A percentile compares a stretch with the other conserved stretches of the same genome.
Conservation (phyloP, 129 eudicot genomes). For the Gnaphalium uliginosum region DNA sequence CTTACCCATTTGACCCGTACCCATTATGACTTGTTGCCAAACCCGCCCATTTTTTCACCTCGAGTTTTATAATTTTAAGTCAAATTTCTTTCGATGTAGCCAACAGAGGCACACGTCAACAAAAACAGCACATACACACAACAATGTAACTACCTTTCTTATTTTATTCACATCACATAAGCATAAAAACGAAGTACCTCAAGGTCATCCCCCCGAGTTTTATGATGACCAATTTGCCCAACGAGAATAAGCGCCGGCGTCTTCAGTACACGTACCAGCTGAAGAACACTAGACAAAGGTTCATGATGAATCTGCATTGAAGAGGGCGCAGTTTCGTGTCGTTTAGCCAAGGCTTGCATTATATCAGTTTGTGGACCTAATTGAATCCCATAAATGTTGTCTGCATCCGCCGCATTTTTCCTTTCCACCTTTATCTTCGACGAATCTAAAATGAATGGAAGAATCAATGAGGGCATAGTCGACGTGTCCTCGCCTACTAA, state of each 20-base stretch:
- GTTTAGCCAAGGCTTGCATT: constrained; percentile 39
- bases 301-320: constrained; percentile 63
- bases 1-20: background rate
- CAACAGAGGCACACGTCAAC: background rate
- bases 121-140: background rate
- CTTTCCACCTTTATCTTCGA: constrained; percentile 64
- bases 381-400: constrained; percentile 48
- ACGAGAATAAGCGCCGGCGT: constrained; percentile 55
- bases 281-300: constrained; percentile 56
- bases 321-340: constrained; percentile 53
- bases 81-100: background rate
- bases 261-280: constrained; percentile 54
- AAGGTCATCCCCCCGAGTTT: constrained; percentile 42
- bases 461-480: constrained; percentile 49
- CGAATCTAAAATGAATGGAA: constrained; percentile 60
- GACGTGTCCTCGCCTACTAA: constrained; percentile 46
- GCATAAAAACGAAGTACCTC: constrained; percentile 46
- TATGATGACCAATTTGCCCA: constrained; percentile 46
- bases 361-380: constrained; percentile 60
- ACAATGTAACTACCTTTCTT: background rate
- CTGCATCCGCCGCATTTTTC: constrained; percentile 25
- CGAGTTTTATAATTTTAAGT: background rate
- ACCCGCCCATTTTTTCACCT: background rate
- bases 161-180: background rate
- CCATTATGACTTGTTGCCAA: background rate